A percentile compares a stretch with the other conserved stretches of the same genome.
Evolutionary conservation across 2,329 filamentous ascomycete species (phyloP).

Genomic region (Fusarium floridanum): DNA sequence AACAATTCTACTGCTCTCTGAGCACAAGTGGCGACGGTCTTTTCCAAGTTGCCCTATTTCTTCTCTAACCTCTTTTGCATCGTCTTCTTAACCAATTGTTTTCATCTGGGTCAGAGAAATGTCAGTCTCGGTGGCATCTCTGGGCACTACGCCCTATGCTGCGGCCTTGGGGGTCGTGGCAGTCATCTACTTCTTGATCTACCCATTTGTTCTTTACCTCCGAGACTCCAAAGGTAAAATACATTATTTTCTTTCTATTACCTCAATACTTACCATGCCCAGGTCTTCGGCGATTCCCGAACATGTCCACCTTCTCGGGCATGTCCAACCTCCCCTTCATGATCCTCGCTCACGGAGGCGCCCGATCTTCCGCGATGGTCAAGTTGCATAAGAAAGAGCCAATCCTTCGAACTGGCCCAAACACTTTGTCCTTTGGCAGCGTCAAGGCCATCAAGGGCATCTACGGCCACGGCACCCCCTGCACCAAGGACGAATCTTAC

Average conservation of each 20-base stretch:
- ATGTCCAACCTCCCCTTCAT: conserved; percentile 35
- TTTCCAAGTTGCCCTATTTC: not conserved
- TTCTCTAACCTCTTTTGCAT: not conserved
- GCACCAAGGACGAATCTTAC: conserved; percentile 63
- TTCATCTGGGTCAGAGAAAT: not conserved
- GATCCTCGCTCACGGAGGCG: conserved; percentile 40
- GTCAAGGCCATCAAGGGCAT: conserved; percentile 49
- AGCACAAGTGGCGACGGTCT: not conserved
- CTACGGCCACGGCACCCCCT: conserved; percentile 60
- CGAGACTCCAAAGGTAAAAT: not conserved
- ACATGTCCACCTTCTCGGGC: conserved; percentile 29
- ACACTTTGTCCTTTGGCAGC: conserved; percentile 38
- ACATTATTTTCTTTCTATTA: not conserved
- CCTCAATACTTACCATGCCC: not conserved
- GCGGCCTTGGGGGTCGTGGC: conserved; percentile 15
- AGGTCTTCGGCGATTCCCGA: conserved; percentile 40
- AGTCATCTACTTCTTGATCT: conserved; percentile 27
- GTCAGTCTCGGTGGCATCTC: conserved; percentile 9
- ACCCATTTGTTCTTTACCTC: conserved; percentile 11
- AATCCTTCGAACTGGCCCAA: conserved; percentile 43
- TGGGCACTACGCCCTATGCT: conserved; percentile 37
- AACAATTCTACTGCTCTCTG: not conserved
- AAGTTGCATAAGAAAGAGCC: conserved; percentile 59
- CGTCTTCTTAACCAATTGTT: not conserved
- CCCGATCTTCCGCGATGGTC: conserved; percentile 61